Evolutionary conservation across 2,329 filamentous ascomycete genomes (phyloP).

Genomic region (Nothomitra cinnamomea): DNA sequence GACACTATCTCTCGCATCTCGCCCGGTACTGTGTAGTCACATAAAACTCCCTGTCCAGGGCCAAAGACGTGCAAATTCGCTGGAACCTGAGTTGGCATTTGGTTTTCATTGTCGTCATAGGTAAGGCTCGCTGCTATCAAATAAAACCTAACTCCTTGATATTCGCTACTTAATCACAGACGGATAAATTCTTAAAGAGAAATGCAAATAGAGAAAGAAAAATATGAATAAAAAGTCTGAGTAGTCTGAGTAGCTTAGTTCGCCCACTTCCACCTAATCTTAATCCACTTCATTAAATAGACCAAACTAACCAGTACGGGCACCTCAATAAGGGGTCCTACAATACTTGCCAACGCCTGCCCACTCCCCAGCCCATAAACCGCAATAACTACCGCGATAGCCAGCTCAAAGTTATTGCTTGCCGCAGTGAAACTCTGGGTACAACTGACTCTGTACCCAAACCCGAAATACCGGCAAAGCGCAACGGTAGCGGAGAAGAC

Average conservation of each 20-base stretch:
- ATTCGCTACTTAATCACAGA: no score
- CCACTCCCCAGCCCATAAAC: constrained; percentile 63
- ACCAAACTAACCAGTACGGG: constrained; percentile 64
- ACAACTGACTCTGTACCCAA: constrained; percentile 50
- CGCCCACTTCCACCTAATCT: constrained; percentile 38
- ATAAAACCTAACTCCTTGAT: no score
- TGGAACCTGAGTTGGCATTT: no score
- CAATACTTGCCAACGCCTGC: constrained; percentile 65
- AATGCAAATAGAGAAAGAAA: no score
- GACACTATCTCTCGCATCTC: no score
- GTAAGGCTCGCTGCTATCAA: no score
- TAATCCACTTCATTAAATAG: constrained; percentile 49
- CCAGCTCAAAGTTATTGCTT: constrained; percentile 86
- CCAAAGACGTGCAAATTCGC: no score
- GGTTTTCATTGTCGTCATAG: no score
- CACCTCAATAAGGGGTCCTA: constrained; percentile 74
- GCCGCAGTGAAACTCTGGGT: constrained; percentile 80
- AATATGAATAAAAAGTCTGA: neutral
- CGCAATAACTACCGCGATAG: constrained; percentile 73
- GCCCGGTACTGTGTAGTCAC: no score
- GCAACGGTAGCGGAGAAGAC: constrained; percentile 57
- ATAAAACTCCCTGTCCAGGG: no score
- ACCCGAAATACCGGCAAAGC: constrained; percentile 43
- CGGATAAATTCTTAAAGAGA: no score
- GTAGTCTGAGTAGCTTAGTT: neutral